phyloP scores from a whole-genome alignment of 192 early-diverging fungal genomes.

The Coemansia sp. region DNA sequence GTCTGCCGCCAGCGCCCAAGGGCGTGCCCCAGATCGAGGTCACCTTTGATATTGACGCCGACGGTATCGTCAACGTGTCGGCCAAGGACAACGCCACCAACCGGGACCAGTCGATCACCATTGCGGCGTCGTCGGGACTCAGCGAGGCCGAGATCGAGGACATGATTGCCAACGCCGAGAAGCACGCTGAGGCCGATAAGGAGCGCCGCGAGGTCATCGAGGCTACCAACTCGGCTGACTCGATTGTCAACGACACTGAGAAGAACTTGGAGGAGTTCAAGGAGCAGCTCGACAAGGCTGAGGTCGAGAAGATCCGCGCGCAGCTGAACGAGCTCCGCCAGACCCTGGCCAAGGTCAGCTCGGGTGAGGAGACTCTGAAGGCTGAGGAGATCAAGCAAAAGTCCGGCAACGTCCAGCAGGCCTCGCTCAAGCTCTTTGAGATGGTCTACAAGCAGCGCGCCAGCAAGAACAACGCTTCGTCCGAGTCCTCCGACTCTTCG shows the following conservation, averaged over 20 bases:
- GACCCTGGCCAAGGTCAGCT: slow-evolving; percentile 67
- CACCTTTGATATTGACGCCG: slow-evolving; percentile 98
- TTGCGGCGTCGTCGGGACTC: slow-evolving; percentile 92
- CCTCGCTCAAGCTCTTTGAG: slow-evolving; percentile 94
- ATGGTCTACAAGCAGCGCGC: slow-evolving; percentile 90
- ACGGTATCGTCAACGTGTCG: slow-evolving; percentile 97
- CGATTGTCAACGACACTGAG: slow-evolving; percentile 88
- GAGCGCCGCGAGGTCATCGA: slow-evolving; percentile 92
- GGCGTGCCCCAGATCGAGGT: slow-evolving; percentile 98
- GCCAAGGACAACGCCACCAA: slow-evolving; percentile 97
- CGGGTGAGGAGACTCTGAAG: slow-evolving; percentile 62
- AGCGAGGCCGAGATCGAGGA: slow-evolving; percentile 93
- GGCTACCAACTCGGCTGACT: slow-evolving; percentile 89
- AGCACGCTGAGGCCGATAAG: slow-evolving; percentile 90
- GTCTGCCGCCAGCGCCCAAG: slow-evolving; percentile 94
- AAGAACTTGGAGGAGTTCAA: slow-evolving; percentile 96
- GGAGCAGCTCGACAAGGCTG: slow-evolving; percentile 85
- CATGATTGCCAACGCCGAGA: slow-evolving; percentile 91
- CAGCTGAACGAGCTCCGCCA: slow-evolving; percentile 82
- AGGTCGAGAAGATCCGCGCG: slow-evolving; percentile 81
- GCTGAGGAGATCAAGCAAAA: slow-evolving; percentile 90
- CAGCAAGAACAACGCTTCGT: slow-evolving; percentile 35
- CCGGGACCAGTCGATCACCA: slow-evolving; percentile 95
- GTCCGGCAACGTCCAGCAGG: slow-evolving; percentile 81
- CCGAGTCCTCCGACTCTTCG: slow-evolving; percentile 19